Evolutionary conservation across 1,139 yeast species (phyloP).

Genomic region (Candida dubliniensis): DNA sequence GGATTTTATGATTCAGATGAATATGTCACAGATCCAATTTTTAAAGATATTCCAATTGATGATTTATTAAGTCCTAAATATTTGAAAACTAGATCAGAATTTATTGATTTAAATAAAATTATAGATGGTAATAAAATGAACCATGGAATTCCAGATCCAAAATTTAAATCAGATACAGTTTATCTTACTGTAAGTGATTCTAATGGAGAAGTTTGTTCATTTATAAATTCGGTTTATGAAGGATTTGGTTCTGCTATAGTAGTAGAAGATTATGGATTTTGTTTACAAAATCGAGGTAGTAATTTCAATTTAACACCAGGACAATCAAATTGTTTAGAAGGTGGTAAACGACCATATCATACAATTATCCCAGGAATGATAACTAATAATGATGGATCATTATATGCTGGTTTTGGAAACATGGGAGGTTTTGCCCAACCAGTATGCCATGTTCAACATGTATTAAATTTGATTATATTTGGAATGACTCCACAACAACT

Average conservation of each 20-base stretch:
- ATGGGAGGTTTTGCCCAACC: constrained; percentile 93
- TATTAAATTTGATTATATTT: constrained; percentile 62
- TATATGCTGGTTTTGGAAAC: constrained; percentile 75
- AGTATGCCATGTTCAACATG: constrained; percentile 81
- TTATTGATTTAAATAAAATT: constrained; percentile 41
- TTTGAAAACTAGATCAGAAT: constrained; percentile 49
- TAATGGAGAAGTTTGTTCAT: constrained; percentile 80
- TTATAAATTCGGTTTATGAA: constrained; percentile 73
- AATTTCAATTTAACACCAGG: constrained; percentile 66
- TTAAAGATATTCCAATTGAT: constrained; percentile 38
- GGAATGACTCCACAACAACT: constrained; percentile 73
- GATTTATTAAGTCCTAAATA: constrained; percentile 42
- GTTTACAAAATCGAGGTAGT: constrained; percentile 74
- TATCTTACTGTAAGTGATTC: constrained; percentile 69
- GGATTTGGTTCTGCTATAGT: constrained; percentile 74
- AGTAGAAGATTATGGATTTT: constrained; percentile 67
- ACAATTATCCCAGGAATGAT: constrained; percentile 85
- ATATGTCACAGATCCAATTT: constrained; percentile 62
- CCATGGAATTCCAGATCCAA: constrained; percentile 62
- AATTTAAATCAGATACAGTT: constrained; percentile 72
- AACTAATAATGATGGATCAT: constrained; percentile 32
- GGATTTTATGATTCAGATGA: constrained; percentile 79
- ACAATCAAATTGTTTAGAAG: constrained; percentile 61
- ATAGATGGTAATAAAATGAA: constrained; percentile 44
- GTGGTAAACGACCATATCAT: constrained; percentile 77